Conservation (phyloP, 2,329 filamentous ascomycete genomes). For the Fusarium coicis region DNA sequence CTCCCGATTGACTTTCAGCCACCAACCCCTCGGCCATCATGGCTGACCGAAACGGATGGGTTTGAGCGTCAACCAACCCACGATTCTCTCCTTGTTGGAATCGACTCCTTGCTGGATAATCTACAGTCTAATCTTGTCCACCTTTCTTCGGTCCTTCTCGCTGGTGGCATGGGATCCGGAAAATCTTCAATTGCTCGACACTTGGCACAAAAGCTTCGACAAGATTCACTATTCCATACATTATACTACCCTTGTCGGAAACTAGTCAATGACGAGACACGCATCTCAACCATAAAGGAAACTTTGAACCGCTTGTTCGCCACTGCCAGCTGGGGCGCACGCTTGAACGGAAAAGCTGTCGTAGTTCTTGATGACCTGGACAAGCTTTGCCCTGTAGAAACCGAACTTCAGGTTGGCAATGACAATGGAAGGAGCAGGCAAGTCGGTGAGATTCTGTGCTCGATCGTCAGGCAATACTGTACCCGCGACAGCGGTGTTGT, state of each 20-base stretch:
- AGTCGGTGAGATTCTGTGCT: conserved; percentile 87
- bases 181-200: conserved; percentile 85
- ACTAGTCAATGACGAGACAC: conserved; percentile 89
- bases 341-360: conserved; percentile 83
- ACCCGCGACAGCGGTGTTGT: conserved; percentile 83
- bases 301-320: conserved; percentile 86
- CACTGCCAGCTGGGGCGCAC: conserved; percentile 88
- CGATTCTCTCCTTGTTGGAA: conserved; percentile 79
- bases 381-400: conserved; percentile 91
- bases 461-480: conserved; percentile 86
- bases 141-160: conserved; percentile 88
- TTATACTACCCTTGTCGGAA: conserved; percentile 89
- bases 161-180: conserved; percentile 88
- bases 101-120: conserved; percentile 79
- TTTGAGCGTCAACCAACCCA: conserved; percentile 67
- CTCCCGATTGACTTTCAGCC: conserved; percentile 79
- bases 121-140: conserved; percentile 82
- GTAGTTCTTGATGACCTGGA: conserved; percentile 95
- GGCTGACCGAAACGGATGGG: conserved; percentile 56
- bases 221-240: conserved; percentile 80
- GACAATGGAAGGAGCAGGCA: conserved; percentile 94
- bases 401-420: conserved; percentile 91
- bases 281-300: conserved; percentile 91
- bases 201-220: conserved; percentile 77
- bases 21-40: conserved; percentile 74